These are phyloP conservation scores for Trametes elegans DNA, from an alignment of 768 basidiomycete genomes.

Conservation along the genomic window DNA sequence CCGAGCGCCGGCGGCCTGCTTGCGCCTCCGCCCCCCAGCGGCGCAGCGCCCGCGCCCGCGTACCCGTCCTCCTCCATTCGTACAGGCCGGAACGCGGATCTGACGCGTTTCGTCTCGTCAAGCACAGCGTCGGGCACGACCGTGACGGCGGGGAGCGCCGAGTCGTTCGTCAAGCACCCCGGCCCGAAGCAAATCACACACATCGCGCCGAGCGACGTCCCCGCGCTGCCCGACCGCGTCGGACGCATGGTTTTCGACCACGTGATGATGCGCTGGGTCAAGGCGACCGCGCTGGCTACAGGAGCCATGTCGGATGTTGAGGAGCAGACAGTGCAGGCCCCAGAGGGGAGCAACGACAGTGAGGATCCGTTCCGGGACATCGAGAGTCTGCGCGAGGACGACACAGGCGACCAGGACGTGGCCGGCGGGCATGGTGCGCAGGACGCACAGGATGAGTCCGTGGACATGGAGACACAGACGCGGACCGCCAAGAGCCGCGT, in stretches of 20 bases:
- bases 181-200: slow-evolving; percentile 77
- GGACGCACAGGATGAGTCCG: slow-evolving; percentile 14
- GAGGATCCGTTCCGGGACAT: slow-evolving; percentile 93
- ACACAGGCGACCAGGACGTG: background rate
- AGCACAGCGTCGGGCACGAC: slow-evolving; percentile 80
- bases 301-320: slow-evolving; percentile 29
- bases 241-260: slow-evolving; percentile 89
- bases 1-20: slow-evolving; percentile 9
- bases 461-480: background rate
- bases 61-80: slow-evolving; percentile 55
- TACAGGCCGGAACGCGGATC: slow-evolving; percentile 59
- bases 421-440: background rate
- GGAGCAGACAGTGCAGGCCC: slow-evolving; percentile 32
- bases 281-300: slow-evolving; percentile 43
- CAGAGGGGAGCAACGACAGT: slow-evolving; percentile 48
- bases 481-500: slow-evolving; percentile 36
- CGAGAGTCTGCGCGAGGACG: slow-evolving; percentile 72
- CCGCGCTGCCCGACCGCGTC: slow-evolving; percentile 67
- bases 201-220: slow-evolving; percentile 80
- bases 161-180: slow-evolving; percentile 82
- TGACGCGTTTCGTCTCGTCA: slow-evolving; percentile 88
- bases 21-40: slow-evolving; percentile 15
- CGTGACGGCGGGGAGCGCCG: slow-evolving; percentile 65
- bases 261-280: slow-evolving; percentile 83
- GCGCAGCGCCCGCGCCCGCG: slow-evolving; percentile 25